Base-by-base conservation (phyloP, 2,329 filamentous ascomycete species). In the Sporothrix globosa region DNA sequence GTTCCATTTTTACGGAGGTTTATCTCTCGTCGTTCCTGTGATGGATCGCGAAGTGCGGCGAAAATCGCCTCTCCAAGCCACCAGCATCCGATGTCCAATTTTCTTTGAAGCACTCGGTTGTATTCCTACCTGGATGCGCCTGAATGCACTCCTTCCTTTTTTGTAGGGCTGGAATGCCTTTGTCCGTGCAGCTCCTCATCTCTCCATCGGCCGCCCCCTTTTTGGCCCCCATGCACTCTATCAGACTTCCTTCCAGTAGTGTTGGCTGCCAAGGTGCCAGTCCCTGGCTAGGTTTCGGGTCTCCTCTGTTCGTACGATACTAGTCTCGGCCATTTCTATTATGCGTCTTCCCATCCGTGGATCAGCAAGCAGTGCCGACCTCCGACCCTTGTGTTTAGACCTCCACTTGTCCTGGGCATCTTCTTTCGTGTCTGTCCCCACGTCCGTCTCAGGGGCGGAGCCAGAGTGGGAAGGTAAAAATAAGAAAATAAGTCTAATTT, bases 81-180 rank as follows among this genome's bases (percentile, higher is more conserved):
- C 52, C 52, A 3, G 10, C 13, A 27, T 54, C 52, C 24, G 10
- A 14, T 11, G 11, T 9, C 14, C 17, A 58, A 58, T 58, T 58
- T 58, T n/a, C 17, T 58, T 19, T 58, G 30, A 13, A 53, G 21
- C 30, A n/a, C 27, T 14, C 34, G 6, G 34, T 34, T 6, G 34
- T 6, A 30, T 30, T 30, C 3, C 34, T 30, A 34, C 27, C 27
- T 34, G 34, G 7, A 34, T 6, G 34, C 34, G 7, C 52, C 52
- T 39, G 3, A 7, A n/a, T 34, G 54, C 30, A 58, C 54, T 39
- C 54, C 54, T 58, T 58, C 27, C 54, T 6, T 2, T 30, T 30
- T 58, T 58, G 54, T 58, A 58, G 54, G 54, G 54, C 54, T 58
- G 54, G 34, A 30, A 58, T 30, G 17, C 54, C 54, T 19, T 34